phyloP scores from a whole-genome alignment of 106 monocot species.

The Chionographis japonica region DNA sequence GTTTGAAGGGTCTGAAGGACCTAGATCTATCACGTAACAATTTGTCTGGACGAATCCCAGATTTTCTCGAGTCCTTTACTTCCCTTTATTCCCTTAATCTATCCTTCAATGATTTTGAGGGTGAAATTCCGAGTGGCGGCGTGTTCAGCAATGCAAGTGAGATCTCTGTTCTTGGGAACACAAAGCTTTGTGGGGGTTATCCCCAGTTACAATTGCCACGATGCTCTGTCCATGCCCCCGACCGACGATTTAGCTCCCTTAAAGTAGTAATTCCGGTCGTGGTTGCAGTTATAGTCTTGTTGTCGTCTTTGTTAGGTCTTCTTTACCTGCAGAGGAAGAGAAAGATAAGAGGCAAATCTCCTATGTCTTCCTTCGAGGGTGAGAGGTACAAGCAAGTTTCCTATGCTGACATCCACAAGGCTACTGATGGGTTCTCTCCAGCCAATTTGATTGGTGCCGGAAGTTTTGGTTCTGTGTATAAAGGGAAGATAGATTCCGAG shows the following conservation, averaged over 20 bases:
- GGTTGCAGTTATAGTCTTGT: neutral
- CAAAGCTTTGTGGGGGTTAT: conserved; percentile 24
- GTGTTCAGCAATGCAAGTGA: conserved; percentile 9
- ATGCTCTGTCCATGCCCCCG: neutral
- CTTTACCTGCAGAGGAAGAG: no score
- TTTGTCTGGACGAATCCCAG: no score
- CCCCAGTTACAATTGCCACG: conserved; percentile 14
- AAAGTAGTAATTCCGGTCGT: conserved; percentile 5
- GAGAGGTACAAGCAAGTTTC: neutral
- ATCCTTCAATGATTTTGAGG: conserved; percentile 34
- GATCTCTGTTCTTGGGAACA: conserved; percentile 16
- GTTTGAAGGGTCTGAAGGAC: no score
- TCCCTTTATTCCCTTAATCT: neutral
- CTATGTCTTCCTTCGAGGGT: neutral
- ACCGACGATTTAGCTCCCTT: neutral
- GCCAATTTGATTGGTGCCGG: conserved; percentile 12
- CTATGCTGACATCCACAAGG: conserved; percentile 11
- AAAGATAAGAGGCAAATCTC: neutral
- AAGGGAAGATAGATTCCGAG: neutral
- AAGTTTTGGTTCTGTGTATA: conserved; percentile 27
- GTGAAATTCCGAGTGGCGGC: conserved; percentile 23
- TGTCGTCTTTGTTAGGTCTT: no score
- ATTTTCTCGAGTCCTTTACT: no score
- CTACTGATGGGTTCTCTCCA: conserved; percentile 17
- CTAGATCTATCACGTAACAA: no score